phyloP scores from a whole-genome alignment of 75 land plant species.

The Pinus taeda region DNA sequence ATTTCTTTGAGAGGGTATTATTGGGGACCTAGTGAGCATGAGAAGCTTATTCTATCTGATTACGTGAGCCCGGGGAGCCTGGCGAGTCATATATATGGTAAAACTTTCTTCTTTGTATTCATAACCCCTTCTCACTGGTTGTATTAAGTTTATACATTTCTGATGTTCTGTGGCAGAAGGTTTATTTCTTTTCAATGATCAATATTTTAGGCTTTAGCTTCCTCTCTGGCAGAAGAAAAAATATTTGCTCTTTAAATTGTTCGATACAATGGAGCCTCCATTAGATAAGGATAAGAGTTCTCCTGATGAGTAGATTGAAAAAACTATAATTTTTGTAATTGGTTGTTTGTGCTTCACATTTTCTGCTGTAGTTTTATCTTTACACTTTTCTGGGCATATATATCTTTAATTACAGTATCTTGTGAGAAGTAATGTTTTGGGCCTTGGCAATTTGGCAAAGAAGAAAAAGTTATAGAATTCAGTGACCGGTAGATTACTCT shows the following conservation, averaged over 20 bases:
- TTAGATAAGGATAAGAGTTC: too few relatives aligned
- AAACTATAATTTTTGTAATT: too few relatives aligned
- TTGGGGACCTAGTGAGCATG: conserved; percentile 99
- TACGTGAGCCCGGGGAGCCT: conserved; percentile 81
- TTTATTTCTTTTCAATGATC: neutral
- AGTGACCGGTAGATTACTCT: neutral
- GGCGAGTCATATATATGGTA: conserved; percentile 87
- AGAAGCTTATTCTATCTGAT: conserved; percentile 93
- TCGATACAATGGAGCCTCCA: too few relatives aligned
- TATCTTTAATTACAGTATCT: too few relatives aligned
- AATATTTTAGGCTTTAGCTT: neutral
- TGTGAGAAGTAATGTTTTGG: too few relatives aligned
- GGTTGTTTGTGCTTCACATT: too few relatives aligned
- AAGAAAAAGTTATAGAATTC: too few relatives aligned
- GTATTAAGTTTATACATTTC: neutral
- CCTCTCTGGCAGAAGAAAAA: too few relatives aligned
- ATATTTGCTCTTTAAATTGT: too few relatives aligned
- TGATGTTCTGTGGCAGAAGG: neutral
- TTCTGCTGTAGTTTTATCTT: neutral
- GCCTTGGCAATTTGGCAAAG: too few relatives aligned
- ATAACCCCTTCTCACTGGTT: neutral
- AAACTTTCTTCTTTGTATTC: conserved; percentile 1
- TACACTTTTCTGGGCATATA: too few relatives aligned
- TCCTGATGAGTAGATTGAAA: too few relatives aligned
- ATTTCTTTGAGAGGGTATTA: conserved; percentile 90